A percentile compares a stretch with the other conserved stretches of the same genome.
These are phyloP conservation scores for Vitis hybrid DNA, from an alignment of 177 flowering plant genomes.

Conservation along the genomic window DNA sequence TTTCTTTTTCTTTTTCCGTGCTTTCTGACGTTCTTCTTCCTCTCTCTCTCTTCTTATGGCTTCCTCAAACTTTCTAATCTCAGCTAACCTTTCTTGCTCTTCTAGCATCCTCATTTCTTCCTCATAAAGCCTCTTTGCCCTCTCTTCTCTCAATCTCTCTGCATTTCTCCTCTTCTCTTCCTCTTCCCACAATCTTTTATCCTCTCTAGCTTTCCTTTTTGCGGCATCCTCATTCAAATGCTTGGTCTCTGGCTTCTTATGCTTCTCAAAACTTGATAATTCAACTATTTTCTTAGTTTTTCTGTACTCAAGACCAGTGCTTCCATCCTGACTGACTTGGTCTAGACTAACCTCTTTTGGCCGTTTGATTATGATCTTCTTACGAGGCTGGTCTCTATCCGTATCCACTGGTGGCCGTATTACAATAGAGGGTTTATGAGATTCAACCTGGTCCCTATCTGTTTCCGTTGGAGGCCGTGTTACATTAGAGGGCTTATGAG, in stretches of 20 bases:
- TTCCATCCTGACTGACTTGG: constrained; percentile 45
- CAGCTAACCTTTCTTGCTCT: constrained; percentile 55
- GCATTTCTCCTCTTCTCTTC: constrained; percentile 60
- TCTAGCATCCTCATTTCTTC: constrained; percentile 45
- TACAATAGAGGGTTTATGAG: constrained; percentile 47
- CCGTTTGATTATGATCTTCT: constrained; percentile 74
- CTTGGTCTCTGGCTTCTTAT: constrained; percentile 37
- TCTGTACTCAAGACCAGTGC: constrained; percentile 41
- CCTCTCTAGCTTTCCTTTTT: constrained; percentile 43
- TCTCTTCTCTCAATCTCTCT: constrained; percentile 49
- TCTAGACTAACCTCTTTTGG: constrained; percentile 65
- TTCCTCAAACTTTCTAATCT: constrained; percentile 56
- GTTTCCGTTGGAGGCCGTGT: constrained; percentile 45
- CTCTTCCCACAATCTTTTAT: constrained; percentile 59
- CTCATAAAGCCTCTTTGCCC: constrained; percentile 34
- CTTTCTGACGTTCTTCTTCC: constrained; percentile 60
- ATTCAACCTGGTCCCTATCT: constrained; percentile 44
- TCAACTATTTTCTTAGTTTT: constrained; percentile 78
- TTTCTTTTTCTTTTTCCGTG: constrained; percentile 66
- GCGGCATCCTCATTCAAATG: constrained; percentile 34
- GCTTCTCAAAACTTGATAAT: constrained; percentile 51
- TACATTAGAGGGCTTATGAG: constrained; percentile 41
- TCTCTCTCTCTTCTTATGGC: constrained; percentile 56
- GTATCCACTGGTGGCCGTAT: constrained; percentile 55
- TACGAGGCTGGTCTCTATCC: constrained; percentile 53